These are phyloP conservation scores for Talaromyces marneffei DNA, from an alignment of 2,329 filamentous ascomycete species.

Conservation along the genomic window DNA sequence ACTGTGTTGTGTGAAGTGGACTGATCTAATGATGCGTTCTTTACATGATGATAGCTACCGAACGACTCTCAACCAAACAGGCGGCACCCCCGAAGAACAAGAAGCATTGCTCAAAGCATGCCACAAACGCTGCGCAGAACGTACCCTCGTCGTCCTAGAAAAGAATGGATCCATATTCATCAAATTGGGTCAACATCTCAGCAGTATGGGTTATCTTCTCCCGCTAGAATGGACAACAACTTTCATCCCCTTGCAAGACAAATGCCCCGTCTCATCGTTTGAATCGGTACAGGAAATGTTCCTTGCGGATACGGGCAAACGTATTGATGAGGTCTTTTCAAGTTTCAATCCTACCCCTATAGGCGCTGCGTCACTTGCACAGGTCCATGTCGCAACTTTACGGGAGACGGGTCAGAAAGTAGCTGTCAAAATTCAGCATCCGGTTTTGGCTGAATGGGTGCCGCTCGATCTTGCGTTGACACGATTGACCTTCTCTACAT, in stretches of 20 bases:
- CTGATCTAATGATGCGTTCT: neutral
- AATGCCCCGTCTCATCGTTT: conserved; percentile 85
- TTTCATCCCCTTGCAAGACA: conserved; percentile 92
- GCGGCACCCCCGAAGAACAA: conserved; percentile 58
- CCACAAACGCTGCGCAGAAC: conserved; percentile 84
- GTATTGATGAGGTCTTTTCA: conserved; percentile 76
- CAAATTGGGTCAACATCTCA: conserved; percentile 92
- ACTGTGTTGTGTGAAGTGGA: neutral
- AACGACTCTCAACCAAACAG: conserved; percentile 66
- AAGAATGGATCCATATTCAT: conserved; percentile 98
- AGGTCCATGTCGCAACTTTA: conserved; percentile 83
- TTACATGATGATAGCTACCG: conserved; percentile 62
- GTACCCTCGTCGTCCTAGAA: conserved; percentile 81
- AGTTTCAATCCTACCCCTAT: conserved; percentile 76
- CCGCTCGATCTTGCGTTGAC: conserved; percentile 82
- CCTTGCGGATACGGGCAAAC: conserved; percentile 69
- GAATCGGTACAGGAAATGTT: conserved; percentile 87
- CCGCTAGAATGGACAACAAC: conserved; percentile 90
- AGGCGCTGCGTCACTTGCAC: conserved; percentile 86
- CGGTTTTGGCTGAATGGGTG: conserved; percentile 80
- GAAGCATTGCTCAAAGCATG: conserved; percentile 69
- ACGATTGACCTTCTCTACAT: conserved; percentile 76
- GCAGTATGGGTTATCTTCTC: conserved; percentile 90
- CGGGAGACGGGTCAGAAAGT: conserved; percentile 78
- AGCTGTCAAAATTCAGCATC: conserved; percentile 95